These are phyloP conservation scores for Helenozyma rhizophorensis DNA, from an alignment of 805 yeast species.

Conservation along the genomic window DNA sequence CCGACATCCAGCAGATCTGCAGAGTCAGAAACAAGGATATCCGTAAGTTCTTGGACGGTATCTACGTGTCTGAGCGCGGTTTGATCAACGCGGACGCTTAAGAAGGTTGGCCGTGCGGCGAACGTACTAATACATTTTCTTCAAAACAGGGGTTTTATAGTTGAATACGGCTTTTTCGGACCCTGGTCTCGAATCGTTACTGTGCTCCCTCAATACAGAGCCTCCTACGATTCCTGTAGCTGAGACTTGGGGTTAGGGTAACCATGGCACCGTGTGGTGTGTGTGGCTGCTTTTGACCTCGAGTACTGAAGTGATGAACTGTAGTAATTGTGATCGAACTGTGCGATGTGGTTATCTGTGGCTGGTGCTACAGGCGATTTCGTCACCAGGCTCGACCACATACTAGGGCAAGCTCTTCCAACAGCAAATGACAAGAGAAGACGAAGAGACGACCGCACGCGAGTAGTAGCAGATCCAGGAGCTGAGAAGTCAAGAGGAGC, in stretches of 20 bases:
- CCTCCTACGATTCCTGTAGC: slow-evolving; percentile 41
- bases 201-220: slow-evolving; percentile 41
- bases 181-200: slow-evolving; percentile 33
- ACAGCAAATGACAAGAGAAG: no score
- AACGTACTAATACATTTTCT: slow-evolving; percentile 22
- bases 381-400: no score
- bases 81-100: slow-evolving; percentile 63
- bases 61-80: slow-evolving; percentile 96
- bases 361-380: no score
- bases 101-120: slow-evolving; percentile 2
- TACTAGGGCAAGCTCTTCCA: no score
- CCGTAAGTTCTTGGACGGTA: slow-evolving; percentile 99
- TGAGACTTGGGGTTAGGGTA: slow-evolving; percentile 13
- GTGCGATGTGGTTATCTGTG: no score
- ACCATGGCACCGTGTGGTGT: slow-evolving; percentile 6
- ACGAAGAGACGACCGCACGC: no score
- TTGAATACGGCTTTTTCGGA: slow-evolving; percentile 24
- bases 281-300: no score
- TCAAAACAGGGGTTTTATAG: slow-evolving; percentile 19
- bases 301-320: no score
- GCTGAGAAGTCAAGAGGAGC: no score
- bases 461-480: no score
- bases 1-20: slow-evolving; percentile 96
- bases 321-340: no score
- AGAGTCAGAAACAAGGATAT: slow-evolving; percentile 99